Evolutionary conservation across 1,139 yeast genomes (phyloP), one percentile per base, ranked within the genome.

Genomic region (Ogataea hybrid): DNA sequence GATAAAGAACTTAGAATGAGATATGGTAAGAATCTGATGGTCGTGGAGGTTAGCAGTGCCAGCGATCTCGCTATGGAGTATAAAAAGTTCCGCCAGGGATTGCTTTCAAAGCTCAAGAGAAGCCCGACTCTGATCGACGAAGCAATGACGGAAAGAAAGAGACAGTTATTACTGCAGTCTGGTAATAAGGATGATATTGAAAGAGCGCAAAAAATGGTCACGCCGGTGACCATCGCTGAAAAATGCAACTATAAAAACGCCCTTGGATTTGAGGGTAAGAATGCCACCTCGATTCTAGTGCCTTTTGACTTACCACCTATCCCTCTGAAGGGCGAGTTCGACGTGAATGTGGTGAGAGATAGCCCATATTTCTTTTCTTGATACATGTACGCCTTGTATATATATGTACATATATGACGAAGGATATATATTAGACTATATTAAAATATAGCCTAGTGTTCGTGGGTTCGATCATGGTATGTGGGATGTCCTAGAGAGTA

Each of bases 321-420:
- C 32, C 97, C 97, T 11, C 68, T 74, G 40, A 84, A 78, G 63
- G 98, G 97, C 35, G 81, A 80, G 25, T 87, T 90, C 58, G 95
- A 90, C 59, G 95, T 92, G 32, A 67, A 70, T 35, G 76, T 75
- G 47, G 83, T 92, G 41, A 75, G 75, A 56, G 75, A 81, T 36
- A 86, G 96, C 46, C 74, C 75, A 37, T 92, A 92, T 65, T 92
- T 92, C 71, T 92, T 92, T 66, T 72, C 78, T 7, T 63, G 47
- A 48, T 18, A 27, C 12, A 18, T 18, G 35, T 16, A 14, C 41
- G 41, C 36, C 38, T 39, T 39, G 42, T 39, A 39, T 31, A 39
- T 31, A 39, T 31, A 39, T n/a, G n/a, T n/a, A n/a, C n/a, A n/a
- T 31, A 39, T 39, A 39, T 18, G 15, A 12, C 21, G 32, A 31